Percentiles rank a stretch among this genome's conserved stretches.
Evolutionary conservation across 768 basidiomycete genomes (phyloP).

Genomic region (Favolaschia claudopus): DNA sequence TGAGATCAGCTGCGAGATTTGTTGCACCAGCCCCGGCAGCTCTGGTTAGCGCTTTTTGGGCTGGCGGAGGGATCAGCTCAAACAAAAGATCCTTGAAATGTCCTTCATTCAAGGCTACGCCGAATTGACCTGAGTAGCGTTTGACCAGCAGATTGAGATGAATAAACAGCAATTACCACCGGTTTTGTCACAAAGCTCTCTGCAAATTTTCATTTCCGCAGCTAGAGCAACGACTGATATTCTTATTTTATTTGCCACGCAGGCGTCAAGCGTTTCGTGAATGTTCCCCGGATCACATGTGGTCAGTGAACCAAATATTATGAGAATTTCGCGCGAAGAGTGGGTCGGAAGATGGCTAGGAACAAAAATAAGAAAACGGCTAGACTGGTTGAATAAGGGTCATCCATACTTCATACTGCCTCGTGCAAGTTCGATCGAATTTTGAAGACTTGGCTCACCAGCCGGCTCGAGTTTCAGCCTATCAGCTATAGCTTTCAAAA

Average conservation of each 20-base stretch:
- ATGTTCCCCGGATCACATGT: slow-evolving; percentile 98
- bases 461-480: slow-evolving; percentile 87
- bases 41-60: slow-evolving; percentile 67
- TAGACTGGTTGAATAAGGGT: not conserved
- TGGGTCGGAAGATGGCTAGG: slow-evolving; percentile 94
- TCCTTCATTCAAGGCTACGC: slow-evolving; percentile 98
- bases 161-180: slow-evolving; percentile 66
- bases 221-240: slow-evolving; percentile 94
- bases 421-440: slow-evolving; percentile 96
- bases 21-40: slow-evolving; percentile 49
- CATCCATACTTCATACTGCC: slow-evolving; percentile 85
- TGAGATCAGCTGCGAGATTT: slow-evolving; percentile 84
- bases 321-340: slow-evolving; percentile 93
- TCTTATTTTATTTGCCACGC: slow-evolving; percentile 83
- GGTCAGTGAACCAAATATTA: slow-evolving; percentile 94
- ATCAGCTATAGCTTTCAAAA: slow-evolving; percentile 85
- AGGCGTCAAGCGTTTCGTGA: slow-evolving; percentile 90
- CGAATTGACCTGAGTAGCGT: slow-evolving; percentile 71
- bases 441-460: slow-evolving; percentile 96
- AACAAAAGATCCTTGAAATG: slow-evolving; percentile 96
- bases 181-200: slow-evolving; percentile 89
- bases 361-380: slow-evolving; percentile 8
- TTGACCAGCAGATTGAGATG: slow-evolving; percentile 7
- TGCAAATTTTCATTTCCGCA: slow-evolving; percentile 98
- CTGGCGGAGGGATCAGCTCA: slow-evolving; percentile 94